Base-by-base conservation (phyloP, 441 rosid genomes). In the Arabidopsis hybrid region DNA sequence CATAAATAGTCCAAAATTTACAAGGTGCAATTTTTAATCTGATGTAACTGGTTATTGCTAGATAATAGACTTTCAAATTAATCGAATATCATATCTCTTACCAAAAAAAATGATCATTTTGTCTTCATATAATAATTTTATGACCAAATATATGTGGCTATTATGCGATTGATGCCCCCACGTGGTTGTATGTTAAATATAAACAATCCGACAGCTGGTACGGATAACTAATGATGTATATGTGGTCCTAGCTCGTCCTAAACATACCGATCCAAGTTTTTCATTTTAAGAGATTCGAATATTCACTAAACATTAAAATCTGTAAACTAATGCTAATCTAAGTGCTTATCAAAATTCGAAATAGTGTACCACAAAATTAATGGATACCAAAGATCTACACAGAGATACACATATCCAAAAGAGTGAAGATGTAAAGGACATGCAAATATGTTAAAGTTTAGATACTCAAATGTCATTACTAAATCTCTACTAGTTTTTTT, bases 171-270 rank as follows among this genome's bases (percentile, higher is more conserved):
- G 60, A 60, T 71, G 35, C 43, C 13, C 4, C 38, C 76, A 72
- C 71, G 70, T 72, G 64, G 50, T 46, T 45, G 49, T 10, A 72
- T 43, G 47, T 32, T 43, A 72, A 34, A 64, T 63, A 55, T 45
- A 55, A 55, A 72, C 49, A 64, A 63, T 21, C 45, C 57, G 49
- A 72, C 76, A 72, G 70, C 76, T 72, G 47, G 64, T 72, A 55
- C 76, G 70, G 64, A 64, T 13, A 63, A 64, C 49, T 46, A 63
- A 42, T 55, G 69, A 52, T 51, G 69, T 17, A 35, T 43, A 55
- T 8, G 69, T 71, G 53, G 45, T 61, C 17, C 59, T 26, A 26
- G 29, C 29, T 60, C 35, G 13, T 68, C 40, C 75, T 11, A 50
- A 39, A 39, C 32, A 12, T 21, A 42, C 45, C 10, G 17, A 14